Conservation (phyloP, 2,329 filamentous ascomycete genomes). For the Claviceps digitariae region DNA sequence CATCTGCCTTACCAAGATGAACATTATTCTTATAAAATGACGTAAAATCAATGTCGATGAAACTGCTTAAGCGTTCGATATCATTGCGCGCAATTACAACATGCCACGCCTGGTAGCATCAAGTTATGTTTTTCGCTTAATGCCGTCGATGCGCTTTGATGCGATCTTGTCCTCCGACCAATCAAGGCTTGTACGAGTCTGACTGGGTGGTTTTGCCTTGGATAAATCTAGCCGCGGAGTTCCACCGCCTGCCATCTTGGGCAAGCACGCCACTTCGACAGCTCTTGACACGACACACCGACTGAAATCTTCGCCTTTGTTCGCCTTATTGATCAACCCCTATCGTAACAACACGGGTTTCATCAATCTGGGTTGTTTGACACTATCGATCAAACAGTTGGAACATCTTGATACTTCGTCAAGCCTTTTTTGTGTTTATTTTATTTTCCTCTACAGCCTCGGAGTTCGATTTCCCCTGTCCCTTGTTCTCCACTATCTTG, state of each 20-base stretch:
- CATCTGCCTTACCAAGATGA: conserved; percentile 30
- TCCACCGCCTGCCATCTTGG: neutral
- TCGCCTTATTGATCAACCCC: neutral
- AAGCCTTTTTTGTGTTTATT: neutral
- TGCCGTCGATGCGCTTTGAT: neutral
- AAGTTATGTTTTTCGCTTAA: neutral
- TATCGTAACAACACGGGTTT: neutral
- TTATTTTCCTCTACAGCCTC: neutral
- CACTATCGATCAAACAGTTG: neutral
- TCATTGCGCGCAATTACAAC: neutral
- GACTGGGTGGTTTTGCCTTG: neutral
- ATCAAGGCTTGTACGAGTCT: neutral
- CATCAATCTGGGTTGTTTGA: neutral
- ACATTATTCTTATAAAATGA: conserved; percentile 23
- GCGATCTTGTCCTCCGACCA: neutral
- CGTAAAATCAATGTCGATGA: neutral
- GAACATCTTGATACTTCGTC: neutral
- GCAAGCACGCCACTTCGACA: neutral
- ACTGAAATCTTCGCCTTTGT: neutral
- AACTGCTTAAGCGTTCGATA: neutral
- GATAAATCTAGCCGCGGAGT: neutral
- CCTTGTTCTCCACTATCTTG: neutral
- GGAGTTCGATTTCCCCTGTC: neutral
- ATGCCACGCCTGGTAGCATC: neutral
- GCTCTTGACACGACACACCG: neutral